phyloP scores from a whole-genome alignment of 805 yeast genomes.

The Candida ficus region DNA sequence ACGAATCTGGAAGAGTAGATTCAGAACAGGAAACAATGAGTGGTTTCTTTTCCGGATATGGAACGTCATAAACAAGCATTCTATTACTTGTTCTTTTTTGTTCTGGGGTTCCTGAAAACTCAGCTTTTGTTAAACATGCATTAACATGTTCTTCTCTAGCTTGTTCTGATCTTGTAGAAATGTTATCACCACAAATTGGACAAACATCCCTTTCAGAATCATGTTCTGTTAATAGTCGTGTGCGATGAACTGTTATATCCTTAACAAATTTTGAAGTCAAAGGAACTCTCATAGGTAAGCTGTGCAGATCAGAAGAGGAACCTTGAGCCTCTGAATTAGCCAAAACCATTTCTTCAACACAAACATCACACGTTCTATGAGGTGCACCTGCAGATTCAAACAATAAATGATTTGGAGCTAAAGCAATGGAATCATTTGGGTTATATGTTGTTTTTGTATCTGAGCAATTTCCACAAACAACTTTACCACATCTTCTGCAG shows the following conservation, averaged over 20 bases:
- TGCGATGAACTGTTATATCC: constrained; percentile 8
- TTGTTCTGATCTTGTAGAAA: constrained; percentile 14
- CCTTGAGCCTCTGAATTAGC: constrained; percentile 3
- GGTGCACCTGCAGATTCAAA: constrained; percentile 45
- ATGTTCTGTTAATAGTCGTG: constrained; percentile 13
- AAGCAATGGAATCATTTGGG: constrained; percentile 53
- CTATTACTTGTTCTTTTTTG: constrained; percentile 59
- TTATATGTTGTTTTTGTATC: constrained; percentile 45
- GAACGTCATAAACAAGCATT: constrained; percentile 71
- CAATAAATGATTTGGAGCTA: constrained; percentile 44
- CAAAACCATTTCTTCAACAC: constrained; percentile 52
- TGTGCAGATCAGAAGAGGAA: constrained; percentile 12
- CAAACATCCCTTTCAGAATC: constrained; percentile 34
- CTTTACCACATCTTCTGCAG: constrained; percentile 75
- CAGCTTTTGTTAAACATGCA: constrained; percentile 56
- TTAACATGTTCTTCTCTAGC: constrained; percentile 63
- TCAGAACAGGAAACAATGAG: constrained; percentile 23
- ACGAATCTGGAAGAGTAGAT: constrained; percentile 12
- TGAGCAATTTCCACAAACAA: constrained; percentile 72
- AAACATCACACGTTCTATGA: constrained; percentile 72
- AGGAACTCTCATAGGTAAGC: constrained; percentile 11
- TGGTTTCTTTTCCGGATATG: constrained; percentile 18
- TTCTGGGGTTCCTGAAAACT: constrained; percentile 58
- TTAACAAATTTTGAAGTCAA: constrained; percentile 6
- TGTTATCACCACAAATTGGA: constrained; percentile 32